Evolutionary conservation across 2,329 filamentous ascomycete species (phyloP).

Genomic region (Colletotrichum simmondsii): DNA sequence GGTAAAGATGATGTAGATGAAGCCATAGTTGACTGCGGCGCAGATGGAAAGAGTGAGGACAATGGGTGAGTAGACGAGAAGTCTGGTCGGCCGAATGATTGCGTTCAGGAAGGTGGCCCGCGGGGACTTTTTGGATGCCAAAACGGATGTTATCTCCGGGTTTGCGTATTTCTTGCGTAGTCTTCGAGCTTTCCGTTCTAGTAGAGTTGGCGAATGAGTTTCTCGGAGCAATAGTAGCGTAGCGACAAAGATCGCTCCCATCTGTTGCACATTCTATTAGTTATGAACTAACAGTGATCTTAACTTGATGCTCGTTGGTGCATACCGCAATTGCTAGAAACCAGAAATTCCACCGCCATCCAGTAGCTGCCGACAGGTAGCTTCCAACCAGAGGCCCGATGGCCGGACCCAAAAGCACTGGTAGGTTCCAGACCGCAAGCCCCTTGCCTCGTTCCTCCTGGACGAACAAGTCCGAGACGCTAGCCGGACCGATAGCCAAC

Average conservation of each 20-base stretch:
- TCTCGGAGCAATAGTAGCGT: too few species aligned
- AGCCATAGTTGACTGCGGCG: conserved; percentile 48
- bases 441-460: conserved; percentile 52
- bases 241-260: too few species aligned
- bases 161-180: conserved; percentile 48
- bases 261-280: too few species aligned
- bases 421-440: conserved; percentile 67
- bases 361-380: conserved; percentile 69
- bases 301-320: conserved; percentile 35
- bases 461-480: conserved; percentile 50
- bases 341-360: conserved; percentile 74
- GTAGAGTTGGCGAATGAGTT: neutral
- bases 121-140: conserved; percentile 26
- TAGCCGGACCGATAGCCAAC: conserved; percentile 64
- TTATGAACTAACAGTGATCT: conserved; percentile 25
- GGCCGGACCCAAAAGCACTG: conserved; percentile 54
- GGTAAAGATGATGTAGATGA: conserved; percentile 51
- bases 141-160: conserved; percentile 35
- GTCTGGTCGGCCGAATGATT: conserved; percentile 55
- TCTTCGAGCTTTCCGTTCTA: conserved; percentile 42
- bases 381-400: conserved; percentile 59
- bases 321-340: conserved; percentile 65
- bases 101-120: conserved; percentile 39
- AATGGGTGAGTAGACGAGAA: conserved; percentile 63
- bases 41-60: conserved; percentile 57